These are phyloP conservation scores for Comarum palustre DNA, from an alignment of 306 rosid species.

Conservation along the genomic window DNA sequence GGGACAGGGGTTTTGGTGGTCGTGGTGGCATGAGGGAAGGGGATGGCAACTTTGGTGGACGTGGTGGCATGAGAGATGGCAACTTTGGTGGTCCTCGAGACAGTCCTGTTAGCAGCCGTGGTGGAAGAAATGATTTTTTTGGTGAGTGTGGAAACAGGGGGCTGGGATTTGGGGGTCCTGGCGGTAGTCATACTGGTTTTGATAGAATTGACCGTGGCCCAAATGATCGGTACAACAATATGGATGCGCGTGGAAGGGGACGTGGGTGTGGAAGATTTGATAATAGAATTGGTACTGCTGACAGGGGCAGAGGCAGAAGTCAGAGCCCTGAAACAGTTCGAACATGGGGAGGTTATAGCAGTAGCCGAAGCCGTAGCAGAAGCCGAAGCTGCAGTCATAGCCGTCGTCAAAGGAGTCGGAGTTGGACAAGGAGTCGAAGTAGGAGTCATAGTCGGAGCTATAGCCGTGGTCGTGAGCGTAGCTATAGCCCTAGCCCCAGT, in stretches of 20 bases:
- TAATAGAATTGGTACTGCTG: constrained; percentile 54
- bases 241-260: constrained; percentile 68
- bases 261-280: constrained; percentile 84
- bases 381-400: constrained; percentile 40
- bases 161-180: constrained; percentile 67
- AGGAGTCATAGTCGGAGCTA: constrained; percentile 46
- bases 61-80: constrained; percentile 63
- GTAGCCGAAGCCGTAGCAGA: constrained; percentile 52
- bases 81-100: constrained; percentile 40
- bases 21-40: constrained; percentile 46
- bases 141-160: constrained; percentile 77
- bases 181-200: constrained; percentile 64
- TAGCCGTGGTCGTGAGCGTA: constrained; percentile 34
- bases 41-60: constrained; percentile 40
- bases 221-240: constrained; percentile 50
- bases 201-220: constrained; percentile 66
- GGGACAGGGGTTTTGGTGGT: constrained; percentile 68
- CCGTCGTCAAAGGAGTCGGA: constrained; percentile 48
- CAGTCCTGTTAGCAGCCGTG: constrained; percentile 37
- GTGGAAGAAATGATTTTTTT: constrained; percentile 79
- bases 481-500: constrained; percentile 41
- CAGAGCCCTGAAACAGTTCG: constrained; percentile 38
- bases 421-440: constrained; percentile 61
- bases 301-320: constrained; percentile 74
- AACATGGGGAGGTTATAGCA: constrained; percentile 11